phyloP scores from a whole-genome alignment of 176 grass and related monocot genomes.

The Otatea glauca region DNA sequence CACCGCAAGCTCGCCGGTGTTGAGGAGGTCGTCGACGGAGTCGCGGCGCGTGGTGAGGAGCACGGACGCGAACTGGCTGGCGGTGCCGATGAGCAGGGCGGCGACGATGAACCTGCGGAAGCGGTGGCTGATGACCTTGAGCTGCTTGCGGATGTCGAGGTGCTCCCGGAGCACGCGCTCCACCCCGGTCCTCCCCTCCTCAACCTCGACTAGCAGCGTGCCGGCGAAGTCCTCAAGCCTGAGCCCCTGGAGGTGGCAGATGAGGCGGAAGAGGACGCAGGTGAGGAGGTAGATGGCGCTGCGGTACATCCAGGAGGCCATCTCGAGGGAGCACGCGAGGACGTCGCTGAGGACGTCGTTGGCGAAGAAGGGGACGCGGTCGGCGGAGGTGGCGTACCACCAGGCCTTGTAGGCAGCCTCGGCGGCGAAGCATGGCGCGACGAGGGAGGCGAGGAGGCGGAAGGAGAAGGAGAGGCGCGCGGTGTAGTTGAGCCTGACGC shows the following conservation, averaged over 20 bases:
- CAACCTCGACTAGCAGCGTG: conserved; percentile 60
- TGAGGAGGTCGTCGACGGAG: conserved; percentile 75
- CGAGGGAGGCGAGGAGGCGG: conserved; percentile 78
- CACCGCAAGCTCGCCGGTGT: conserved; percentile 87
- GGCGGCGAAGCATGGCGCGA: conserved; percentile 74
- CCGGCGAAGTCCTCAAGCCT: conserved; percentile 79
- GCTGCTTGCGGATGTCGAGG: conserved; percentile 88
- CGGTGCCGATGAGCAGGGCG: conserved; percentile 64
- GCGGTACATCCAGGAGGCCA: conserved; percentile 91
- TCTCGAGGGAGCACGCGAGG: conserved; percentile 63
- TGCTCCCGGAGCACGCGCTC: conserved; percentile 74
- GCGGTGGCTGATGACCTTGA: conserved; percentile 84
- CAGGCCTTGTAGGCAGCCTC: conserved; percentile 81
- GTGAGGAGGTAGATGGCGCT: conserved; percentile 81
- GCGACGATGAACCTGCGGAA: conserved; percentile 86
- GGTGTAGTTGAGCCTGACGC: conserved; percentile 63
- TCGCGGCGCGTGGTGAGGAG: conserved; percentile 72
- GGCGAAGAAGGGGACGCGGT: conserved; percentile 60
- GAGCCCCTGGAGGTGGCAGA: conserved; percentile 87
- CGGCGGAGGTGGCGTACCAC: conserved; percentile 81
- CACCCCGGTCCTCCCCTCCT: conserved; percentile 52
- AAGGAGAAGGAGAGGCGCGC: conserved; percentile 70
- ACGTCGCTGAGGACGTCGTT: conserved; percentile 52
- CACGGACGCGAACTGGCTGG: conserved; percentile 83
- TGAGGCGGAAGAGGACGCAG: conserved; percentile 89